These are phyloP conservation scores for Paramyrothecium sp. DNA, from an alignment of 2,329 filamentous ascomycete species.

Conservation along the genomic window DNA sequence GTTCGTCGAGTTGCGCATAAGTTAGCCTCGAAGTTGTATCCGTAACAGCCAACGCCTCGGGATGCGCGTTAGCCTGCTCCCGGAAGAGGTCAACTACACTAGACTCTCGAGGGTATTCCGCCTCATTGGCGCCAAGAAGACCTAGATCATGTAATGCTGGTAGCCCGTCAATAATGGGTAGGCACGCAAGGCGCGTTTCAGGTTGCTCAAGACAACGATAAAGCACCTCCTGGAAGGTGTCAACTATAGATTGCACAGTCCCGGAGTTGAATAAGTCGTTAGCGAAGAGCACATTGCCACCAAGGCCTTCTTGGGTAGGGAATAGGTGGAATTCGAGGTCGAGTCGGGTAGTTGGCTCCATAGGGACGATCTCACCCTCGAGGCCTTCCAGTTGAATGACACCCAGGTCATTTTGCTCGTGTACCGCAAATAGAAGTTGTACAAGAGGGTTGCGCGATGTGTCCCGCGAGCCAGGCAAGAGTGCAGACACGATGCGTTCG, in stretches of 20 bases:
- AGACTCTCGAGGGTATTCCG: conserved; percentile 7
- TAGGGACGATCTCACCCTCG: not conserved
- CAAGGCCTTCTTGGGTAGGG: conserved; percentile 2
- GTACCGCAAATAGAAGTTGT: conserved; percentile 8
- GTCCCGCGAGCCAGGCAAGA: conserved; percentile 3
- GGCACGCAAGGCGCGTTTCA: not conserved
- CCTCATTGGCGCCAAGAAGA: conserved; percentile 1
- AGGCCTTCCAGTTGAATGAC: conserved; percentile 6
- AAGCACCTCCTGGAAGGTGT: conserved; percentile 8
- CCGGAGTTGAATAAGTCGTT: conserved; percentile 8
- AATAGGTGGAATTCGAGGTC: conserved; percentile 14
- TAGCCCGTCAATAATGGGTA: not conserved
- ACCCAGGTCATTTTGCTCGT: conserved; percentile 4
- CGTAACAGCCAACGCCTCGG: conserved; percentile 4
- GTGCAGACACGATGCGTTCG: conserved; percentile 7
- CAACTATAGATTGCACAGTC: conserved; percentile 9
- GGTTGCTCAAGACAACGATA: conserved; percentile 2
- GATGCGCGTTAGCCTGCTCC: not conserved
- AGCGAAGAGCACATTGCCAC: conserved; percentile 6
- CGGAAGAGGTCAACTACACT: conserved; percentile 9
- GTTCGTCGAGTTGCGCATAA: conserved; percentile 5
- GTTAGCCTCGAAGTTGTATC: conserved; percentile 4
- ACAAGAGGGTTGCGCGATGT: conserved; percentile 8
- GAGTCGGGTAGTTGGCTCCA: conserved; percentile 5
- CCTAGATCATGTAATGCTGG: not conserved